phyloP scores from a whole-genome alignment of 164 flowering plant species.

The Macadamia tetraphylla region DNA sequence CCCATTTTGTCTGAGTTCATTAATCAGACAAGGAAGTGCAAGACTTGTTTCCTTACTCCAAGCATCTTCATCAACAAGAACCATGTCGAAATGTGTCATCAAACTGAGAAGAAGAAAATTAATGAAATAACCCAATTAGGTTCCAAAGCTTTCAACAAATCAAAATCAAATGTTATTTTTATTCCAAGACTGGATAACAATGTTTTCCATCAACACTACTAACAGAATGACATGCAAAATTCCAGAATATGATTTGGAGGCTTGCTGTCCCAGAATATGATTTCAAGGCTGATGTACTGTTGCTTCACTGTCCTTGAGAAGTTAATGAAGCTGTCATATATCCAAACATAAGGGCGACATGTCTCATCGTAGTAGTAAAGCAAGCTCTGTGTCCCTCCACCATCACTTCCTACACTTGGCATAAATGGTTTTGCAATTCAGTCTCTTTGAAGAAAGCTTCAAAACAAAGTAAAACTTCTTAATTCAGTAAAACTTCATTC shows the following conservation, averaged over 20 bases:
- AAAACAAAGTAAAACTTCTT: too few relatives aligned
- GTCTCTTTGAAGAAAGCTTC: conserved; percentile 67
- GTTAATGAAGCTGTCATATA: conserved; percentile 56
- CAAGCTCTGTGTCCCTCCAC: conserved; percentile 40
- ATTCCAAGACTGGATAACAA: too few relatives aligned
- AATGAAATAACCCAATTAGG: conserved; percentile 10
- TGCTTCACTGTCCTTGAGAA: conserved; percentile 71
- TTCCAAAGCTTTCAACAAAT: background rate
- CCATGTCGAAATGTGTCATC: conserved; percentile 33
- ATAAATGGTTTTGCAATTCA: conserved; percentile 64
- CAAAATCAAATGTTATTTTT: background rate
- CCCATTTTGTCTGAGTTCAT: conserved; percentile 21
- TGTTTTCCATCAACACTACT: background rate
- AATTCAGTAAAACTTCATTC: too few relatives aligned
- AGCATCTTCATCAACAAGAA: conserved; percentile 65
- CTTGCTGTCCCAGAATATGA: too few relatives aligned
- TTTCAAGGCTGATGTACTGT: conserved; percentile 73
- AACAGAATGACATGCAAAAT: background rate
- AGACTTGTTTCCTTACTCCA: conserved; percentile 38
- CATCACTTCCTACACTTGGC: conserved; percentile 26
- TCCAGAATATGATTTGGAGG: too few relatives aligned
- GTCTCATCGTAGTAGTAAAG: conserved; percentile 65
- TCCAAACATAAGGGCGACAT: conserved; percentile 78
- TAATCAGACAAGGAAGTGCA: conserved; percentile 23
- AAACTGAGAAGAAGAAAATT: conserved; percentile 26